These are phyloP conservation scores for Teratosphaeria viscida DNA, from an alignment of 2,329 filamentous ascomycete species.

Conservation along the genomic window DNA sequence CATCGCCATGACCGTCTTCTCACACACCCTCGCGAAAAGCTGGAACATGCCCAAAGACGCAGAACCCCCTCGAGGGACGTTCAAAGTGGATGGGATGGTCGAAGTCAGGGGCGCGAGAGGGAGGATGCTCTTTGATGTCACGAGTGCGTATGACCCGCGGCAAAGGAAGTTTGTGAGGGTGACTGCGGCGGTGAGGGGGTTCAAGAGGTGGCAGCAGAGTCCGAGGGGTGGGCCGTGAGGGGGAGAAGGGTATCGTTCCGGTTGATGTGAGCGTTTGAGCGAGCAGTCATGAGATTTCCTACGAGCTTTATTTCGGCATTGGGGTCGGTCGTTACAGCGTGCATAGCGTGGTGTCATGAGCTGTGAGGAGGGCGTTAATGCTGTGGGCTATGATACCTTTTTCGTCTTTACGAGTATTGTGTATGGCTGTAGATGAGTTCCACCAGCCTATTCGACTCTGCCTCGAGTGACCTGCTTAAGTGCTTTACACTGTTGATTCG, in stretches of 20 bases:
- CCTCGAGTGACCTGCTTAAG: too few species aligned
- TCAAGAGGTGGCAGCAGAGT: conserved; percentile 27
- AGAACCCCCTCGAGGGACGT: conserved; percentile 34
- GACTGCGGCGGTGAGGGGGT: conserved; percentile 18
- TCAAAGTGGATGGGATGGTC: conserved; percentile 36
- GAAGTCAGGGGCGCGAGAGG: conserved; percentile 35
- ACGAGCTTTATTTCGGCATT: background rate
- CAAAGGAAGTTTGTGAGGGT: conserved; percentile 27
- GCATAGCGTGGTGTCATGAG: background rate
- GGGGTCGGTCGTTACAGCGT: background rate
- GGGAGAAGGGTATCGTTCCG: background rate
- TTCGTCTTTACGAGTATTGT: background rate
- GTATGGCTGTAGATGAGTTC: background rate
- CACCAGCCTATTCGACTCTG: background rate
- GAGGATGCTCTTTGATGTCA: conserved; percentile 34
- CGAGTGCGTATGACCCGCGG: conserved; percentile 36
- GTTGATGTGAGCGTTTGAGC: background rate
- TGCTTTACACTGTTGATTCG: too few species aligned
- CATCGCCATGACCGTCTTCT: conserved; percentile 21
- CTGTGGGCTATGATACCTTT: background rate
- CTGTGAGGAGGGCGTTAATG: background rate
- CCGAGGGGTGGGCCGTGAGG: conserved; percentile 30
- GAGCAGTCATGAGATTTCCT: background rate
- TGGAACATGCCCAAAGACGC: conserved; percentile 23
- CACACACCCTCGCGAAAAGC: conserved; percentile 13